A percentile compares a stretch with the other conserved stretches of the same genome.
phyloP scores from a whole-genome alignment of 306 rosid species.

The Cicer bijugum region DNA sequence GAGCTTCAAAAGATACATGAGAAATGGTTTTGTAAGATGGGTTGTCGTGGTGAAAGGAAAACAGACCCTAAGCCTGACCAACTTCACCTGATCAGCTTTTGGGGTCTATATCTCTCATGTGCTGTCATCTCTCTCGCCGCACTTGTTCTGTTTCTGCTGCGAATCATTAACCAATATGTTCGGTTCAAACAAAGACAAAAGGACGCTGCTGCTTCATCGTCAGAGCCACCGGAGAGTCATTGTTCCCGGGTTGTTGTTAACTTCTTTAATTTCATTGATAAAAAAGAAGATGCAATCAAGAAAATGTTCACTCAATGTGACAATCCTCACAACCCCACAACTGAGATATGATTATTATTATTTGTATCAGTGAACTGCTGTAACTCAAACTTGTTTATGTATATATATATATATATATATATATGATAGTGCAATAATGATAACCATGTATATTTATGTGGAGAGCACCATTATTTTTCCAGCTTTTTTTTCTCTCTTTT shows the following conservation, averaged over 20 bases:
- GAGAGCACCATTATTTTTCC: neutral
- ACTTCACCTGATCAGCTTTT: constrained; percentile 77
- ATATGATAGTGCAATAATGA: constrained; percentile 23
- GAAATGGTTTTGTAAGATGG: constrained; percentile 83
- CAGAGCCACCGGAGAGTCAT: constrained; percentile 44
- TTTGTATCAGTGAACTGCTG: constrained; percentile 4
- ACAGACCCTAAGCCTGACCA: constrained; percentile 57
- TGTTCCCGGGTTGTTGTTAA: constrained; percentile 62
- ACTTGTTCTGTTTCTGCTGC: constrained; percentile 60
- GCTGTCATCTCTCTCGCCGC: constrained; percentile 55
- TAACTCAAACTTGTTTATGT: neutral
- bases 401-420: constrained; percentile 9
- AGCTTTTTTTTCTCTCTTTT: constrained; percentile 3
- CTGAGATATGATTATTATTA: constrained; percentile 38
- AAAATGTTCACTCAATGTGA: constrained; percentile 60
- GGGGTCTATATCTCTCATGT: constrained; percentile 83
- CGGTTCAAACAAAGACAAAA: constrained; percentile 60
- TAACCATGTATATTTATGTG: constrained; percentile 26
- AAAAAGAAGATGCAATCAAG: constrained; percentile 92
- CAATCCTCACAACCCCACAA: constrained; percentile 53
- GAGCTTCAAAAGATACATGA: constrained; percentile 71
- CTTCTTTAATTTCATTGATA: constrained; percentile 75
- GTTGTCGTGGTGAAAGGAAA: constrained; percentile 69
- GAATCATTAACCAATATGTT: constrained; percentile 59
- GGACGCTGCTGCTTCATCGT: constrained; percentile 40